These are phyloP conservation scores for Eragrostis nindensis DNA, from an alignment of 176 grass and related monocot species.

Conservation along the genomic window DNA sequence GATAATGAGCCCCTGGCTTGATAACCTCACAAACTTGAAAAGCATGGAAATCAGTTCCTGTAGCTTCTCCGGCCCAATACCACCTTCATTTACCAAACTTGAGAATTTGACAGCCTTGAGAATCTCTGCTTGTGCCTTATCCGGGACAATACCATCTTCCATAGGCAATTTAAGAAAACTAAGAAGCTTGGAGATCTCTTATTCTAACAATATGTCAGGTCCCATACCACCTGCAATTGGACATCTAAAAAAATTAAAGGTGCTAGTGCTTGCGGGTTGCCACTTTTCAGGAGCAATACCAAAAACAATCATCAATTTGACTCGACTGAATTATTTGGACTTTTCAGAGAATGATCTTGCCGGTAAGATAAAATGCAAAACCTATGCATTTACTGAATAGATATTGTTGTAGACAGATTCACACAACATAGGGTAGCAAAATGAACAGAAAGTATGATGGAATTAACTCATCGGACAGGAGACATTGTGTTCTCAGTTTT, in stretches of 20 bases:
- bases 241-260: neutral
- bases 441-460: no score
- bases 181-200: neutral
- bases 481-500: no score
- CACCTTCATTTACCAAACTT: slow-evolving; percentile 1
- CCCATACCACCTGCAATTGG: neutral
- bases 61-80: neutral
- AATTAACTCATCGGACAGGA: no score
- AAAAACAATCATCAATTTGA: slow-evolving; percentile 23
- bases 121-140: neutral
- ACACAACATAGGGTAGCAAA: neutral
- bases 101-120: slow-evolving; percentile 12
- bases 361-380: slow-evolving; percentile 7
- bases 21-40: slow-evolving; percentile 17
- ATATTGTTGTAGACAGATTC: no score
- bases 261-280: neutral
- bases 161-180: slow-evolving; percentile 16
- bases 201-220: neutral
- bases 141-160: slow-evolving; percentile 5
- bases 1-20: neutral
- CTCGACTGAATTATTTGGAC: slow-evolving; percentile 33
- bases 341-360: slow-evolving; percentile 31
- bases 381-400: neutral
- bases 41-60: neutral
- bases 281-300: slow-evolving; percentile 32